These are phyloP conservation scores for Thamnidium elegans DNA, from an alignment of 192 early-diverging fungal species.

Conservation along the genomic window DNA sequence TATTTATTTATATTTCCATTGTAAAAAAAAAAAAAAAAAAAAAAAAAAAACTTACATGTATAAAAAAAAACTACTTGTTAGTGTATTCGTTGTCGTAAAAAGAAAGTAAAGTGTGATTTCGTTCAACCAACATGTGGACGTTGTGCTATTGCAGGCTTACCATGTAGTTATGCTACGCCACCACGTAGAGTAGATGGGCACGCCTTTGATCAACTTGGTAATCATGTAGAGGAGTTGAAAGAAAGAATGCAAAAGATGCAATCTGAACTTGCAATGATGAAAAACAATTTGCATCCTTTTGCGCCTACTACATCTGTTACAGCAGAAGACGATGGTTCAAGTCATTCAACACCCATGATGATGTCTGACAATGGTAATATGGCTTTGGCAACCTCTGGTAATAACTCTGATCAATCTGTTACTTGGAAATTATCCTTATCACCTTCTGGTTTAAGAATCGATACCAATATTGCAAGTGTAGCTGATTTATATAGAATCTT, in stretches of 20 bases:
- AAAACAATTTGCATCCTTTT: slow-evolving; percentile 40
- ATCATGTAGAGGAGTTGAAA: slow-evolving; percentile 43
- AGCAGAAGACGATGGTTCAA: slow-evolving; percentile 7
- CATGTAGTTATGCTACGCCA: slow-evolving; percentile 43
- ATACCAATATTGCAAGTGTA: slow-evolving; percentile 44
- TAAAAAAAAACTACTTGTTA: neutral
- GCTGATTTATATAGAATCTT: slow-evolving; percentile 41
- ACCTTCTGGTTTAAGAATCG: slow-evolving; percentile 40
- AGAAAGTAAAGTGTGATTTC: slow-evolving; percentile 46
- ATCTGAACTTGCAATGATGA: slow-evolving; percentile 38
- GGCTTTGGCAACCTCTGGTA: neutral
- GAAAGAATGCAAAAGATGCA: slow-evolving; percentile 47
- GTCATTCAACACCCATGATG: neutral
- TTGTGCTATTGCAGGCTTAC: slow-evolving; percentile 36
- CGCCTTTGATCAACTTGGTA: slow-evolving; percentile 41
- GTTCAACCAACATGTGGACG: slow-evolving; percentile 44
- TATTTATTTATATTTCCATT: neutral
- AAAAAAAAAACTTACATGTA: neutral
- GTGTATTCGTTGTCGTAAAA: slow-evolving; percentile 45
- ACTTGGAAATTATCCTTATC: slow-evolving; percentile 41
- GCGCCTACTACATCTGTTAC: neutral
- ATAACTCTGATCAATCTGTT: slow-evolving; percentile 19
- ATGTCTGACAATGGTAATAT: neutral
- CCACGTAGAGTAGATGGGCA: slow-evolving; percentile 41
- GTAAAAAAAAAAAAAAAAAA: neutral